These are phyloP conservation scores for Pelagomonas calceolata DNA, from an alignment of 108 stramenopile genomes.

Conservation along the genomic window DNA sequence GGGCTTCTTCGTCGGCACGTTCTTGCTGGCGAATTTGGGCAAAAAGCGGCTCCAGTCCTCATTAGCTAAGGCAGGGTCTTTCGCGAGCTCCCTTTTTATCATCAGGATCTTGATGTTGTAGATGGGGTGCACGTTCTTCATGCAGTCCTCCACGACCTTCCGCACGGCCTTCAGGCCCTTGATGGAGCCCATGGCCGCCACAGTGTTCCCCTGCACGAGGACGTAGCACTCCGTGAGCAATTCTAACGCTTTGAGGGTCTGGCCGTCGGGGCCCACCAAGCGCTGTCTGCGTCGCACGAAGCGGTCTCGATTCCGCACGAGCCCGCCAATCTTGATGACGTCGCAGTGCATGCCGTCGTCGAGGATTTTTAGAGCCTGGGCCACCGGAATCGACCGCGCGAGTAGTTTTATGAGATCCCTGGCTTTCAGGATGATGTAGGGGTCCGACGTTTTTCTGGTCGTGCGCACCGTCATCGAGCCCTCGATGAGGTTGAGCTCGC, in stretches of 20 bases:
- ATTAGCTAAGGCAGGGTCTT: conserved; percentile 76
- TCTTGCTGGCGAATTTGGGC: conserved; percentile 92
- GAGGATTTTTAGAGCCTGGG: conserved; percentile 86
- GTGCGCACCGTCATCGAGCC: conserved; percentile 98
- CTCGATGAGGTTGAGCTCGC: conserved; percentile 79
- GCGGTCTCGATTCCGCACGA: conserved; percentile 96
- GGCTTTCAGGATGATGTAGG: conserved; percentile 91
- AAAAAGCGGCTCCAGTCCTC: conserved; percentile 97
- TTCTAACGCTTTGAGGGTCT: conserved; percentile 93
- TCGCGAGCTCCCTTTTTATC: conserved; percentile 93
- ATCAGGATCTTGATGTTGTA: conserved; percentile 99
- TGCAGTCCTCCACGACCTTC: conserved; percentile 90
- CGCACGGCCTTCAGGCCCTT: conserved; percentile 85
- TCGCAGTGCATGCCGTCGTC: conserved; percentile 89
- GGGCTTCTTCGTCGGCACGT: conserved; percentile 78
- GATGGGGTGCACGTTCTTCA: conserved; percentile 97
- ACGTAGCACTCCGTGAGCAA: conserved; percentile 93
- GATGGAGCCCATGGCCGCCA: conserved; percentile 74
- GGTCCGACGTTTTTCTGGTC: conserved; percentile 83
- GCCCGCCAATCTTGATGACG: conserved; percentile 96
- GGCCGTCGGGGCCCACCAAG: conserved; percentile 90
- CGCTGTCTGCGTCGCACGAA: conserved; percentile 95
- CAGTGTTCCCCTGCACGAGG: conserved; percentile 94
- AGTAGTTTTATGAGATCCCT: conserved; percentile 91
- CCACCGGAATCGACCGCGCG: conserved; percentile 73